Evolutionary conservation across 805 yeast genomes (phyloP).

Genomic region (Myxozyma neotropica): DNA sequence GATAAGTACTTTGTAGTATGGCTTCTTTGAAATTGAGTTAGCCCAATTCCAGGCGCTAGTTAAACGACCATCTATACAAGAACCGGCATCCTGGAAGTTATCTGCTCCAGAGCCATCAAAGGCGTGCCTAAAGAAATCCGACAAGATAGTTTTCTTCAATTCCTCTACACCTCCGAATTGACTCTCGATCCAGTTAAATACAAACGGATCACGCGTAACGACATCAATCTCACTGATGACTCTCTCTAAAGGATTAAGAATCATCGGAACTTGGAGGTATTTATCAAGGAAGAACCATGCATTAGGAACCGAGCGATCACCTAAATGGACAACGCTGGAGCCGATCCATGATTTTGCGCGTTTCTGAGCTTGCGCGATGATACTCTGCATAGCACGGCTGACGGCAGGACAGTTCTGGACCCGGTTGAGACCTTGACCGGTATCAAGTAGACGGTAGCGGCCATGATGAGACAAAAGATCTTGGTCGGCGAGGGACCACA

Average conservation of each 20-base stretch:
- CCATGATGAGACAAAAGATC: slow-evolving; percentile 62
- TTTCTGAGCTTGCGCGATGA: slow-evolving; percentile 65
- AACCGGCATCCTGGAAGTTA: slow-evolving; percentile 80
- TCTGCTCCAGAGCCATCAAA: slow-evolving; percentile 82
- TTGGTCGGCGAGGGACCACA: slow-evolving; percentile 77
- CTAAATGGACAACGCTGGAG: slow-evolving; percentile 75
- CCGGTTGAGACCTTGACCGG: slow-evolving; percentile 82
- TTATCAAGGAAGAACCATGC: slow-evolving; percentile 78
- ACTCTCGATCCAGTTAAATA: slow-evolving; percentile 54
- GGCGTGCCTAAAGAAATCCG: slow-evolving; percentile 55
- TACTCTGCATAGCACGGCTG: slow-evolving; percentile 68
- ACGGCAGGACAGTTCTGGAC: slow-evolving; percentile 73
- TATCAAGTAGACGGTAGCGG: slow-evolving; percentile 61
- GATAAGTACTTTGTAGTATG: slow-evolving; percentile 63
- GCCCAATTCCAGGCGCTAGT: slow-evolving; percentile 87
- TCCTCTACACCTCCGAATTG: slow-evolving; percentile 61
- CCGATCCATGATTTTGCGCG: slow-evolving; percentile 72
- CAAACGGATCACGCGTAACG: slow-evolving; percentile 52
- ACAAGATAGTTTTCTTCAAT: slow-evolving; percentile 50
- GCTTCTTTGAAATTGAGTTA: slow-evolving; percentile 65
- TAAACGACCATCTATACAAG: slow-evolving; percentile 79
- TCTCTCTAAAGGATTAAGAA: slow-evolving; percentile 70
- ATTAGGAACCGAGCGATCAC: slow-evolving; percentile 83
- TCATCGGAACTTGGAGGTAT: slow-evolving; percentile 77
- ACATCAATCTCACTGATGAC: slow-evolving; percentile 59